Percentiles rank a stretch among this genome's conserved stretches.
Conservation (phyloP, 2,329 filamentous ascomycete genomes). For the Diaporthe vexans region DNA sequence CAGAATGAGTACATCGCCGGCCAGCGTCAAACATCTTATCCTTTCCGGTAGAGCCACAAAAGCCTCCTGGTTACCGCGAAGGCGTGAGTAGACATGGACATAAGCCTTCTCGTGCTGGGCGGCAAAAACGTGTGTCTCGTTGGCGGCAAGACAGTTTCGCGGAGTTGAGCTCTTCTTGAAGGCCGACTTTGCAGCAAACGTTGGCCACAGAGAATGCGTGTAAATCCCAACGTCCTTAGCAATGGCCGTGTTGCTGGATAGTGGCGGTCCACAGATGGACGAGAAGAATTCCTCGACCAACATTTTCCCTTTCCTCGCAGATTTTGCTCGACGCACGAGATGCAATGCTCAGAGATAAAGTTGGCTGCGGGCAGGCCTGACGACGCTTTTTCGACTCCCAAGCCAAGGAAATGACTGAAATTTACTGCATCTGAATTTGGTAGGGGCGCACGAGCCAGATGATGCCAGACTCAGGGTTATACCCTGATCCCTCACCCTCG, state of each 20-base stretch:
- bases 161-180: constrained; percentile 95
- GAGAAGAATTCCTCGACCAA: constrained; percentile 73
- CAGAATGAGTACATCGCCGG: constrained; percentile 79
- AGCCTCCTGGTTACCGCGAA: constrained; percentile 88
- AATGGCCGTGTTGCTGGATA: constrained; percentile 73
- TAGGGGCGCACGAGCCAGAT: constrained; percentile 5
- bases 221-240: constrained; percentile 90
- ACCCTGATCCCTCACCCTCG: not conserved
- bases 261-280: constrained; percentile 68
- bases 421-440: constrained; percentile 15
- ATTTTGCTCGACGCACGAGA: not conserved
- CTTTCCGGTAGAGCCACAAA: constrained; percentile 89
- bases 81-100: constrained; percentile 90
- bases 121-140: constrained; percentile 86
- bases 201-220: constrained; percentile 84
- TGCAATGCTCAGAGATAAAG: not conserved
- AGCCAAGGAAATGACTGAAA: constrained; percentile 14
- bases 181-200: constrained; percentile 78
- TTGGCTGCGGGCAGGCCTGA: not conserved
- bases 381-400: not conserved
- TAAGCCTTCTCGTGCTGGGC: constrained; percentile 93
- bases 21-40: constrained; percentile 82
- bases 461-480: not conserved
- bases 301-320: constrained; percentile 56
- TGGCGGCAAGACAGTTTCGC: constrained; percentile 84